Base-by-base conservation (phyloP, 176 grass and related monocot genomes). In the Oryza meyeriana region DNA sequence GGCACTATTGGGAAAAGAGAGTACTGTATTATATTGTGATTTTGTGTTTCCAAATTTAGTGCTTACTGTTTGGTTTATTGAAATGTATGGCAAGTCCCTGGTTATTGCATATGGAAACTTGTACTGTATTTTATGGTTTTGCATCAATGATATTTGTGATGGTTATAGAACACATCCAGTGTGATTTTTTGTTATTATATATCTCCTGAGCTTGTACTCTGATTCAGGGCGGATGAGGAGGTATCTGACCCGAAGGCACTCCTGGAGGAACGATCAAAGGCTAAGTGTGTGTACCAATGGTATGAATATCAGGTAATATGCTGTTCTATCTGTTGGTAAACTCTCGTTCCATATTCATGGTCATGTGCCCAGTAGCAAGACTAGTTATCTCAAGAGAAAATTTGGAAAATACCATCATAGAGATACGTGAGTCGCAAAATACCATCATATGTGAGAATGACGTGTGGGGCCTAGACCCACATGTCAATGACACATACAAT, bases 221-320 rank as follows among this genome's bases (percentile, higher is more conserved):
- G 77, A 84, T 72, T 76, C 88, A 97, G 94, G 94, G 71, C 88
- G 10, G 94, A 97, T 36, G 94, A 97, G 91, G 94, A 97, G 68
- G 72, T 85, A 69, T 72, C 88, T 59, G 88, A 97, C 62, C 94
- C 86, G 13, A 97, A 97, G 94, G 83, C 71, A 12, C 80, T 91
- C 68, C 73, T 97, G 27, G 94, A 97, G 80, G 91, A 89, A 28
- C 81, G 64, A 1, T 83, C 88, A 45, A 93, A 93, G 84, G 83
- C 77, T 34, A 97, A 97, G 83, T 97, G 94, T 77, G 94, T 97
- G 71, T 80, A 62, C 24, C 91, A 85, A 59, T 90, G 87, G 84
- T 91, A 89, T 58, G 83, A 71, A 4, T 97, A 97, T 83, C 76
- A 83, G 94, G 94, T 92, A 88, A 81, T 83, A 44, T 79, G 80